A percentile compares a stretch with the other conserved stretches of the same genome.
phyloP scores from a whole-genome alignment of 2,329 filamentous ascomycete genomes.

The Periconia sp. region DNA sequence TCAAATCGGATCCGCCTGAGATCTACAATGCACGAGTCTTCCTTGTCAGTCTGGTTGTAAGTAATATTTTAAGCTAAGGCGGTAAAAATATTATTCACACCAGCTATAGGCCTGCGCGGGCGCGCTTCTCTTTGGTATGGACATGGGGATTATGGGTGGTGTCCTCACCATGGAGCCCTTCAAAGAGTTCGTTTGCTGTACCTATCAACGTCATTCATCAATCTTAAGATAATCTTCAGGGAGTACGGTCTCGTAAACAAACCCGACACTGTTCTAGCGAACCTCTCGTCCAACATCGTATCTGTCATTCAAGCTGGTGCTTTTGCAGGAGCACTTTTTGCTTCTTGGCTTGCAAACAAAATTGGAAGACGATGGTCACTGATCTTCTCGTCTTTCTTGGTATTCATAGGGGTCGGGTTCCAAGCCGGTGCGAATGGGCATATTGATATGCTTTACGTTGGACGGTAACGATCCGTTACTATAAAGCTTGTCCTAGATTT shows the following conservation, averaged over 20 bases:
- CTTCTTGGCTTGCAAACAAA: constrained; percentile 60
- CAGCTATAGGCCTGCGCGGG: constrained; percentile 64
- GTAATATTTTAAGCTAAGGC: neutral
- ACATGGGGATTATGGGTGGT: constrained; percentile 71
- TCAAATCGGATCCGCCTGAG: constrained; percentile 69
- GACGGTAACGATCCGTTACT: constrained; percentile 58
- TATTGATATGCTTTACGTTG: constrained; percentile 68
- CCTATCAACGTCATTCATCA: constrained; percentile 14
- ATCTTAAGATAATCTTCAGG: constrained; percentile 35
- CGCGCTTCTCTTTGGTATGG: constrained; percentile 70
- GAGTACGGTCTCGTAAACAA: constrained; percentile 59
- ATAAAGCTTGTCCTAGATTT: neutral
- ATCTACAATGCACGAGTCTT: constrained; percentile 73
- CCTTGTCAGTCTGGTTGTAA: constrained; percentile 63
- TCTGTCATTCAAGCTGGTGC: constrained; percentile 72
- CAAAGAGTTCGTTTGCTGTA: constrained; percentile 53
- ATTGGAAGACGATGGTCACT: constrained; percentile 64
- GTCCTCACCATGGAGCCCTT: constrained; percentile 68
- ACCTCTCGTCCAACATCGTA: constrained; percentile 70
- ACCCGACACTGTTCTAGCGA: constrained; percentile 52
- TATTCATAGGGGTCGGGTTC: constrained; percentile 66
- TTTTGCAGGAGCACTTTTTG: constrained; percentile 67
- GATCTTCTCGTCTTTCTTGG: constrained; percentile 62
- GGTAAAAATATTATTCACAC: neutral
- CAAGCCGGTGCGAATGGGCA: constrained; percentile 66